Base-by-base conservation (phyloP, 2,329 filamentous ascomycete genomes). In the Rutstroemia sp. region DNA sequence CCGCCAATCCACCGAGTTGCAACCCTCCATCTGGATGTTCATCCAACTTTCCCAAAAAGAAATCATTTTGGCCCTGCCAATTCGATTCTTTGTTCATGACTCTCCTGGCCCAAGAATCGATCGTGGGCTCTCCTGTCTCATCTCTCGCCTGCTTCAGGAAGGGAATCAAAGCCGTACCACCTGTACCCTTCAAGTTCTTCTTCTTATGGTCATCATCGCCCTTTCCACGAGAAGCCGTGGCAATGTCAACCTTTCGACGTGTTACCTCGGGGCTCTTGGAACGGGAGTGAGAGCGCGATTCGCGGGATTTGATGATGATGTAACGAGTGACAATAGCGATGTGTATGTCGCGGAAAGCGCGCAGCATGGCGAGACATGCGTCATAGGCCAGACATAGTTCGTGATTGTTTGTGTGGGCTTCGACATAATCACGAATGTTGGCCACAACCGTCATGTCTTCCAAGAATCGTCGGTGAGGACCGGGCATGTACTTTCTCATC, bases 401-500 rank as follows among this genome's bases (percentile, higher is more conserved):
- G 21, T 78, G 78, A 68, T 96, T 79, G 40, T 75, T 73, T 4
- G 70, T 75, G 68, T 80, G 81, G 63, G 63, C 70, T 62, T 88
- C 81, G 50, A 96, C 92, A 65, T 87, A 97, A 17, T 86, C 78
- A 30, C 90, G 88, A 64, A 99, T 90, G 68, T 97, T 97, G 64
- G 92, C 85, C 4, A 96, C 84, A 16, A 76, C 76, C 50, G 82
- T 78, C 12, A 96, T 85, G 60, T 95, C 87, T 61, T 88, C 81
- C 3, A 99, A 78, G 73, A 99, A 99, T 42, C 88, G 85, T 3
- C 91, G 87, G 68, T 99, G 94, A 0, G 88, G 83, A 0, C 91
- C 92, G 0, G 94, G 94, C 94, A 99, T 99, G 73, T 99, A 99
- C 47, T 82, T 82, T 57, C 92, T 87, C 94, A 99, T 99, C 63